Percentiles rank a stretch among this genome's conserved stretches.
phyloP scores from a whole-genome alignment of 352 stramenopile species.

The Peronosclerospora sorghi region DNA sequence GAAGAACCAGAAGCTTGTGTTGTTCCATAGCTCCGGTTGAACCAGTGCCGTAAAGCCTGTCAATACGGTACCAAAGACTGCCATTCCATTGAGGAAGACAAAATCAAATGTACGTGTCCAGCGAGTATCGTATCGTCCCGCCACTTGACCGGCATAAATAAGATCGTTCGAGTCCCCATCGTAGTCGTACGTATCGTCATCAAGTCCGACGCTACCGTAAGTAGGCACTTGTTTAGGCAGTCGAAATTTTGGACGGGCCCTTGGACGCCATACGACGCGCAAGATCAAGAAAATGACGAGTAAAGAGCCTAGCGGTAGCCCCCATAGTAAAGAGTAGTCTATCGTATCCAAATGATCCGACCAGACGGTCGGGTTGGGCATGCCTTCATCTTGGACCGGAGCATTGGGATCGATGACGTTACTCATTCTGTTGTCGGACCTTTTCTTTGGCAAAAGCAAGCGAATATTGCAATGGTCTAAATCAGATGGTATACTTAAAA shows the following conservation, averaged over 20 bases:
- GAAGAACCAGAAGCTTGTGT: constrained; percentile 71
- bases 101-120: constrained; percentile 83
- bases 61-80: constrained; percentile 32
- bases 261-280: constrained; percentile 65
- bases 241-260: constrained; percentile 64
- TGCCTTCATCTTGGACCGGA: constrained; percentile 1
- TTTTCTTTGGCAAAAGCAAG: constrained; percentile 1
- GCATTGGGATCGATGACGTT: neutral
- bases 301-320: constrained; percentile 48
- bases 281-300: constrained; percentile 47
- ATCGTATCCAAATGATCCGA: constrained; percentile 39
- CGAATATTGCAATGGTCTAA: constrained; percentile 17
- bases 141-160: constrained; percentile 72
- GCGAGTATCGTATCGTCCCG: constrained; percentile 69
- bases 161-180: constrained; percentile 74
- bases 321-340: constrained; percentile 59
- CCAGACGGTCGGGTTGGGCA: constrained; percentile 27
- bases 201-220: constrained; percentile 56
- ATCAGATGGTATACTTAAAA: constrained; percentile 18
- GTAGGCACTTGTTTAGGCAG: constrained; percentile 68
- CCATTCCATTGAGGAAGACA: constrained; percentile 60
- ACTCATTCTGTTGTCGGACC: constrained; percentile 3
- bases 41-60: constrained; percentile 43
- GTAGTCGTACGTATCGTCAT: constrained; percentile 62
- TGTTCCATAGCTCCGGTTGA: constrained; percentile 49